Conservation (phyloP, 208 protist species). For the Porcisia deanei region DNA sequence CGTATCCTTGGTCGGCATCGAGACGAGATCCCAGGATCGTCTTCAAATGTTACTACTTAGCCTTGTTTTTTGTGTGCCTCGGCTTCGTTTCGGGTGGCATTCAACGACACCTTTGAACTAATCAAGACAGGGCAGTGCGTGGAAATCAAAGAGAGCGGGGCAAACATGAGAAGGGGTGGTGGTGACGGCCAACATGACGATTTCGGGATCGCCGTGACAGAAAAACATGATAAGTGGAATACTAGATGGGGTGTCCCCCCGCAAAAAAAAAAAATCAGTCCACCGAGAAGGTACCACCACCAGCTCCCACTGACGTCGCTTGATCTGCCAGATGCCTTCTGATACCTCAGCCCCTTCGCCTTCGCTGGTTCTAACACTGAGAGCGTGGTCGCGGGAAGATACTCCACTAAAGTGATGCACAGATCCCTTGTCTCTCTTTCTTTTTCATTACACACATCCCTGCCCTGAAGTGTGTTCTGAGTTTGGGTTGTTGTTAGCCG, state of each 20-base stretch:
- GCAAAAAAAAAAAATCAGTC: too few species aligned
- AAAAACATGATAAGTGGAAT: too few species aligned
- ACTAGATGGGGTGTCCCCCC: too few species aligned
- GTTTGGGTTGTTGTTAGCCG: neutral
- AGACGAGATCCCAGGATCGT: neutral
- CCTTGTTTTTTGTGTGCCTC: neutral
- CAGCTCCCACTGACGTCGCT: too few species aligned
- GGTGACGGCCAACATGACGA: too few species aligned
- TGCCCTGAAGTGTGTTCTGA: neutral
- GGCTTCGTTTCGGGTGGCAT: too few species aligned
- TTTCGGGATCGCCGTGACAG: too few species aligned
- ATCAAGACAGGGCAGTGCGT: too few species aligned
- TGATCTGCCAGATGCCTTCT: neutral
- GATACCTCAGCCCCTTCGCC: neutral
- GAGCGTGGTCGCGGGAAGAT: neutral
- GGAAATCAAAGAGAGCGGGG: too few species aligned
- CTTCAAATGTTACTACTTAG: neutral
- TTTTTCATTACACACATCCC: neutral
- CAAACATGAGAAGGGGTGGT: too few species aligned
- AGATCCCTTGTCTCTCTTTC: neutral
- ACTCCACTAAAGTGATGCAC: neutral
- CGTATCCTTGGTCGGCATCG: conserved; percentile 27
- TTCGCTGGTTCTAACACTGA: neutral
- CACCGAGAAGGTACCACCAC: too few species aligned
- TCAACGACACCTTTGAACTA: too few species aligned